A percentile compares a stretch with the other conserved stretches of the same genome.
Evolutionary conservation across 495 filamentous ascomycete species (phyloP).

Genomic region (Achaetomiella virescens): DNA sequence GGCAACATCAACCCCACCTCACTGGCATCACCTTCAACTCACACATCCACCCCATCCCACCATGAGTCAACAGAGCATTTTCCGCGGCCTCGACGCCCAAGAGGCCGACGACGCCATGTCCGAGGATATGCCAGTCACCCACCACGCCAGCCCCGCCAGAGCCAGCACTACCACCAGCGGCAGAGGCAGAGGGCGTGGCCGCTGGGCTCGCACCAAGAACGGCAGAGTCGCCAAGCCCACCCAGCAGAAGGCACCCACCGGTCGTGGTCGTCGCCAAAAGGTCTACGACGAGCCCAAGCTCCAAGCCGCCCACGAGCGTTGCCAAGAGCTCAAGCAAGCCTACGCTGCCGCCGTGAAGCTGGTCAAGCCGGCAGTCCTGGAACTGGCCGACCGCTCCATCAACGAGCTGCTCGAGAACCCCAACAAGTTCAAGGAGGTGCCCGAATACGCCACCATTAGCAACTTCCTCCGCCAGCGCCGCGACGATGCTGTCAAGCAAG

Average conservation of each 20-base stretch:
- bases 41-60: neutral
- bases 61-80: slow-evolving; percentile 15
- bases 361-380: slow-evolving; percentile 38
- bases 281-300: slow-evolving; percentile 31
- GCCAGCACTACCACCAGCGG: slow-evolving; percentile 19
- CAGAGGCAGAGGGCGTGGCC: slow-evolving; percentile 26
- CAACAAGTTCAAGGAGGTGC: slow-evolving; percentile 26
- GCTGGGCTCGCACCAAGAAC: slow-evolving; percentile 13
- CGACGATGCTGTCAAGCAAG: slow-evolving; percentile 17
- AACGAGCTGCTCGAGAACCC: slow-evolving; percentile 30
- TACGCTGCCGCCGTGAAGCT: slow-evolving; percentile 32
- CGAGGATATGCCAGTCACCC: slow-evolving; percentile 8
- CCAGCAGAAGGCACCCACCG: slow-evolving; percentile 27
- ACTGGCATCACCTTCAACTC: neutral
- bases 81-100: slow-evolving; percentile 1
- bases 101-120: slow-evolving; percentile 23
- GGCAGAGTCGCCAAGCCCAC: slow-evolving; percentile 30
- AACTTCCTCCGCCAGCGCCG: slow-evolving; percentile 29
- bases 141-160: slow-evolving; percentile 24
- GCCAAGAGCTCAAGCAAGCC: slow-evolving; percentile 35
- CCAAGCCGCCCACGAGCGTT: slow-evolving; percentile 44
- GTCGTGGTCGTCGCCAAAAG: slow-evolving; percentile 41
- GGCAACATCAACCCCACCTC: neutral
- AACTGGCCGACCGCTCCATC: slow-evolving; percentile 37
- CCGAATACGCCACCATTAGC: slow-evolving; percentile 26